Evolutionary conservation across 257 asterid genomes (phyloP).

Genomic region (Scutellaria minor): DNA sequence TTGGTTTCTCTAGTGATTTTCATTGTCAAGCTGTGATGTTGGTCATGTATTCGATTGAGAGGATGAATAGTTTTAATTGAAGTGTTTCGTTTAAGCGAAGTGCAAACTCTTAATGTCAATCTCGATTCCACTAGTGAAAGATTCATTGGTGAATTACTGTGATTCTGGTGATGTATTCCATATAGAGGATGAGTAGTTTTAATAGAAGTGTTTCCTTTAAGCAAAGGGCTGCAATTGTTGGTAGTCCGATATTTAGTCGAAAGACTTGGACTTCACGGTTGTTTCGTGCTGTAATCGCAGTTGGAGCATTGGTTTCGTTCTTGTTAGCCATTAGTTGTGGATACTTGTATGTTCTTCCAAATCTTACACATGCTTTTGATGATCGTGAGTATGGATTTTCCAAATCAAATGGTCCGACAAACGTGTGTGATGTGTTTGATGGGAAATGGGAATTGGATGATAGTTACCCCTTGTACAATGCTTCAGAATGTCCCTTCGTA

Average conservation of each 20-base stretch:
- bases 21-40: constrained; percentile 26
- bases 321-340: constrained; percentile 60
- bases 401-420: constrained; percentile 36
- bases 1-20: constrained; percentile 1
- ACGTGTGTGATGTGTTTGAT: constrained; percentile 71
- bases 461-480: constrained; percentile 76
- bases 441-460: constrained; percentile 85
- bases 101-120: no score
- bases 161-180: not conserved
- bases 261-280: constrained; percentile 48
- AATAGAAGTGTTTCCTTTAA: constrained; percentile 57
- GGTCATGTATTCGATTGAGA: no score
- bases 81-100: no score
- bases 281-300: constrained; percentile 40
- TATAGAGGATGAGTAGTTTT: constrained; percentile 50
- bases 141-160: no score
- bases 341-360: constrained; percentile 72
- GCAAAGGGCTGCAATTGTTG: constrained; percentile 51
- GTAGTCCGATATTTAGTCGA: constrained; percentile 60
- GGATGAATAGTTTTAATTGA: no score
- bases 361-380: constrained; percentile 49
- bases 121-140: no score
- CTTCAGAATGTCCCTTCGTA: constrained; percentile 76
- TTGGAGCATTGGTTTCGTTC: constrained; percentile 60
- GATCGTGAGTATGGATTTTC: constrained; percentile 46